These are phyloP conservation scores for Candida coquimbonensis DNA, from an alignment of 805 yeast genomes.

Conservation along the genomic window DNA sequence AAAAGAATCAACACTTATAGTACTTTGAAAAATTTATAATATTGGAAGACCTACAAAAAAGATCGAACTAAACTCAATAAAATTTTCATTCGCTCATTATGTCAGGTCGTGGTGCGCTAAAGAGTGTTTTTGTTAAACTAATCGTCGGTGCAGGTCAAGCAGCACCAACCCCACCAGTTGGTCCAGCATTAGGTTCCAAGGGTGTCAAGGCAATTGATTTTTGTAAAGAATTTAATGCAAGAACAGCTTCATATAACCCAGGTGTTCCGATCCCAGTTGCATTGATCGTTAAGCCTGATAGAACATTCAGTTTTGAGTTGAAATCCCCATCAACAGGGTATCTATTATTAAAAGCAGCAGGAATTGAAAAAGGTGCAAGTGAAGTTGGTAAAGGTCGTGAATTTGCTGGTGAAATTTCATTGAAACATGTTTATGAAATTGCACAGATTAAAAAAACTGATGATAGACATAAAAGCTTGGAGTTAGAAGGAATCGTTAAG, in stretches of 20 bases:
- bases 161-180: conserved; percentile 98
- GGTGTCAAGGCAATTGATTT: conserved; percentile 98
- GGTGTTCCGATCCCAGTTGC: conserved; percentile 88
- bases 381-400: conserved; percentile 46
- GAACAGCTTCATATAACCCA: conserved; percentile 80
- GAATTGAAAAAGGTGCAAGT: conserved; percentile 71
- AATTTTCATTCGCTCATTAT: conserved; percentile 4
- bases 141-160: conserved; percentile 97
- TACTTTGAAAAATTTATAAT: too few relatives aligned
- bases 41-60: too few relatives aligned
- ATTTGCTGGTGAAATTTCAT: conserved; percentile 56
- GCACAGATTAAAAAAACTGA: conserved; percentile 91
- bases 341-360: conserved; percentile 76
- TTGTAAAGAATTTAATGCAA: conserved; percentile 96
- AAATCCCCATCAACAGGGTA: conserved; percentile 91
- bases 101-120: conserved; percentile 21
- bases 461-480: conserved; percentile 62
- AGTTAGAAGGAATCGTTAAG: conserved; percentile 71
- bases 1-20: too few relatives aligned
- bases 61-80: neutral
- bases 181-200: conserved; percentile 97
- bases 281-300: conserved; percentile 84
- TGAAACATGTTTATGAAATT: conserved; percentile 90
- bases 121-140: conserved; percentile 65
- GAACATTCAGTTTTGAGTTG: conserved; percentile 79